phyloP scores from a whole-genome alignment of 1,139 yeast species.

The Geotrichum macrosporum region DNA sequence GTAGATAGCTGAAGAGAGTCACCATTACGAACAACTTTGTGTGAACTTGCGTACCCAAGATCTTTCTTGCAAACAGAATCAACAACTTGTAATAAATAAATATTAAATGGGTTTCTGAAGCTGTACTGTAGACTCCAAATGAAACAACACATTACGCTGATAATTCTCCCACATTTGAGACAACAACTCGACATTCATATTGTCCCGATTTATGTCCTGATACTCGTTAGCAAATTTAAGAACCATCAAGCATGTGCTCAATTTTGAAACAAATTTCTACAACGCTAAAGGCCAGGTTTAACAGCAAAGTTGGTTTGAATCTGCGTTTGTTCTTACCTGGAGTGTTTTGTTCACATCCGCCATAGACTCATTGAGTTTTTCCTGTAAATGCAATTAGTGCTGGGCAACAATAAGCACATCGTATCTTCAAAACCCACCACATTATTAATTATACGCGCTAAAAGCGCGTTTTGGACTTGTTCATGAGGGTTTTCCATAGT shows the following conservation, averaged over 20 bases:
- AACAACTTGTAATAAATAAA: conserved; percentile 22
- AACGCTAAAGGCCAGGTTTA: background rate
- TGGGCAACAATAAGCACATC: too few relatives aligned
- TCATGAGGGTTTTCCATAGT: conserved; percentile 92
- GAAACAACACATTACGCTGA: conserved; percentile 64
- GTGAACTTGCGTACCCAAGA: too few relatives aligned
- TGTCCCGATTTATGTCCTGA: conserved; percentile 57
- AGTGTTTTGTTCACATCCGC: conserved; percentile 57
- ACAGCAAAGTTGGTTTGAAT: background rate
- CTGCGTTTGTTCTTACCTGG: conserved; percentile 38
- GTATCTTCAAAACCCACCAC: conserved; percentile 47
- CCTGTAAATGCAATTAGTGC: too few relatives aligned
- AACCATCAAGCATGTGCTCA: too few relatives aligned
- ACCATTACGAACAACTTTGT: too few relatives aligned
- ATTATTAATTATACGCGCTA: conserved; percentile 71
- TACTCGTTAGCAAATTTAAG: too few relatives aligned
- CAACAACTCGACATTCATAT: conserved; percentile 66
- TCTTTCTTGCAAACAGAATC: too few relatives aligned
- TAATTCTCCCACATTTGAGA: conserved; percentile 83
- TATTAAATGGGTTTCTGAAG: conserved; percentile 49
- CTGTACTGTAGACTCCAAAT: conserved; percentile 66
- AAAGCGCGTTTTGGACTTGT: conserved; percentile 72
- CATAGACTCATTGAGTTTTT: conserved; percentile 68
- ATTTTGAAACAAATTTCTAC: too few relatives aligned
- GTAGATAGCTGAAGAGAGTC: too few relatives aligned